Conservation (phyloP, 345 rosid species). For the Citrus cavaleriei region DNA sequence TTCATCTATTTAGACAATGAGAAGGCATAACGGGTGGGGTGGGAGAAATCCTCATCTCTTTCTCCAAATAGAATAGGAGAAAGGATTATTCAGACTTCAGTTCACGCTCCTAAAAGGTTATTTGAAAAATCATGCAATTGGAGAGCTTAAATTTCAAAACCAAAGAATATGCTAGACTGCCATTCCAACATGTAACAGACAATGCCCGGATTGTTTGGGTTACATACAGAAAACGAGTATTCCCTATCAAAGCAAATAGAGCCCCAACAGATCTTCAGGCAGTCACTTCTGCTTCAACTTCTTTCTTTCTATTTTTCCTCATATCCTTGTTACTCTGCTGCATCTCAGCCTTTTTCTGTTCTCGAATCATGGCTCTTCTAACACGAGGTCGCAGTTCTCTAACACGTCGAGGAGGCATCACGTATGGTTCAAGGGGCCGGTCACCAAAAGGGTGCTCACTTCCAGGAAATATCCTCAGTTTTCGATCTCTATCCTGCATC, state of each 20-base stretch:
- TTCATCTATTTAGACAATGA: too few relatives aligned
- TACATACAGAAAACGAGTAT: conserved; percentile 11
- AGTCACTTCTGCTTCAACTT: conserved; percentile 34
- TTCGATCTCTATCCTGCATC: conserved; percentile 85
- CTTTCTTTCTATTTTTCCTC: conserved; percentile 53
- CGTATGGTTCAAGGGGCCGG: conserved; percentile 61
- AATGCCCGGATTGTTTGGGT: conserved; percentile 5
- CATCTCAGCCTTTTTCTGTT: conserved; percentile 77
- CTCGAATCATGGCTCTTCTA: conserved; percentile 91
- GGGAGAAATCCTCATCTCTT: background rate
- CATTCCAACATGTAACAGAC: background rate
- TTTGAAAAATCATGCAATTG: background rate
- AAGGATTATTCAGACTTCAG: background rate
- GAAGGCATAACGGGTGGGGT: too few relatives aligned
- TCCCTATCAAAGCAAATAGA: background rate
- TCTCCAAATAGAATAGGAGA: background rate
- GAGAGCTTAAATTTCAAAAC: background rate
- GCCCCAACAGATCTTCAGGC: conserved; percentile 20
- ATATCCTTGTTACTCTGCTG: conserved; percentile 40
- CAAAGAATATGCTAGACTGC: background rate
- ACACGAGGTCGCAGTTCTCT: conserved; percentile 93
- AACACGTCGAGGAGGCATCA: conserved; percentile 78
- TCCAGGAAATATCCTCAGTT: conserved; percentile 82
- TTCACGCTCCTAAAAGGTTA: background rate
- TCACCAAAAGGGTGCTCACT: conserved; percentile 87